Percentiles rank a stretch among this genome's conserved stretches.
phyloP scores from a whole-genome alignment of 306 rosid genomes.

The Quercus wislizeni region DNA sequence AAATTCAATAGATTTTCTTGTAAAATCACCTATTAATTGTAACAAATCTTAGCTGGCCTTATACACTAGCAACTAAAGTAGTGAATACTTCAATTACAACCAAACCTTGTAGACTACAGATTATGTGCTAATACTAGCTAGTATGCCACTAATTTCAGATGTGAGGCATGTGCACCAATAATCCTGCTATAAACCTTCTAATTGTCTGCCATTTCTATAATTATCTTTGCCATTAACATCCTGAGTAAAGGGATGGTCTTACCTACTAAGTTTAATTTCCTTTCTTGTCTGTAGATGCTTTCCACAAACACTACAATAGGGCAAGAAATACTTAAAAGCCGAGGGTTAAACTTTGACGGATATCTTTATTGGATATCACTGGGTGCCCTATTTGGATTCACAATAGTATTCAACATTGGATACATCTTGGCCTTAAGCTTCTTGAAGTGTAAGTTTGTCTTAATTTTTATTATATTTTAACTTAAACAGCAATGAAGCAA shows the following conservation, averaged over 20 bases:
- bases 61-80: no score
- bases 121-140: no score
- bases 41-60: not conserved
- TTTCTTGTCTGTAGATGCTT: constrained; percentile 5
- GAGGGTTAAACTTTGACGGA: constrained; percentile 31
- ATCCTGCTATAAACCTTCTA: no score
- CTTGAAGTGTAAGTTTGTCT: constrained; percentile 34
- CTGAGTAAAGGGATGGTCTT: not conserved
- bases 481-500: not conserved
- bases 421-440: constrained; percentile 33
- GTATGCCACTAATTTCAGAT: no score
- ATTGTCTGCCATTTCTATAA: not conserved
- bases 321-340: constrained; percentile 23
- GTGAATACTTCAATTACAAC: not conserved
- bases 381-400: constrained; percentile 40
- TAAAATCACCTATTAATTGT: no score
- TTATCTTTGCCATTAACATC: not conserved
- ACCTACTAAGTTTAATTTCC: not conserved
- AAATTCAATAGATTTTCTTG: no score
- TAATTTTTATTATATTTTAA: not conserved
- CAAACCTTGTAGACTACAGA: constrained; percentile 16
- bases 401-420: constrained; percentile 33
- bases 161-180: no score
- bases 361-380: constrained; percentile 40
- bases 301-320: constrained; percentile 24